Percentiles rank a stretch among this genome's conserved stretches.
These are phyloP conservation scores for Apiotrichum gracile DNA, from an alignment of 1,284 basidiomycete species.

Conservation along the genomic window DNA sequence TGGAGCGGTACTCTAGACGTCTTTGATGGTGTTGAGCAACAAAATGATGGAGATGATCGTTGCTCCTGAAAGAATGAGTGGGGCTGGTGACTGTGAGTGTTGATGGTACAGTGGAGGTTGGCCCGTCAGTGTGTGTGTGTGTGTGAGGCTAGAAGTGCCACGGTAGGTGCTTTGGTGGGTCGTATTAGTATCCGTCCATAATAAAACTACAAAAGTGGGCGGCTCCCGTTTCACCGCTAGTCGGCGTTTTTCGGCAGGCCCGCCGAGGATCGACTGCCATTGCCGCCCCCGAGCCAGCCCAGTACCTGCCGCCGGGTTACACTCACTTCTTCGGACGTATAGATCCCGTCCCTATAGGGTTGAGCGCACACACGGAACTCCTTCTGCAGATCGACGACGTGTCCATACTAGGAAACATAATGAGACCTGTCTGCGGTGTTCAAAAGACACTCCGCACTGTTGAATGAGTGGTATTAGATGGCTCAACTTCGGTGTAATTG, in stretches of 20 bases:
- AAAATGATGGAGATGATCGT: background rate
- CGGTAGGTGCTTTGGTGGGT: background rate
- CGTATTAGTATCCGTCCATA: background rate
- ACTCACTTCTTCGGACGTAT: background rate
- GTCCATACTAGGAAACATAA: background rate
- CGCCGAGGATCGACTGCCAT: background rate
- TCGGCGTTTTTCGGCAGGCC: background rate
- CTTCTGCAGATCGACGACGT: background rate
- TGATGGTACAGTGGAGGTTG: background rate
- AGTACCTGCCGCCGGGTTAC: background rate
- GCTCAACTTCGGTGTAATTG: no score
- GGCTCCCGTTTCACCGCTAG: conserved; percentile 1
- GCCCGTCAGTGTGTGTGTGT: background rate
- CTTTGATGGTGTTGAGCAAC: conserved; percentile 1
- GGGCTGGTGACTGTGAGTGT: background rate
- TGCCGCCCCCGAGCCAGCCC: background rate
- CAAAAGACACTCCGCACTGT: no score
- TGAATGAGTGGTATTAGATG: no score
- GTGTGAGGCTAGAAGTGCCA: background rate
- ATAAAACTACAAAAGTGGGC: background rate
- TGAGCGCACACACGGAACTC: background rate
- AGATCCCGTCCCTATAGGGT: background rate
- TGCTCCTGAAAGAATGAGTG: background rate
- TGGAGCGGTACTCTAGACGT: background rate
- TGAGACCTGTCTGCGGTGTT: no score